These are phyloP conservation scores for Kalanchoe fedtschenkoi DNA, from an alignment of 164 flowering plant genomes.

Conservation along the genomic window DNA sequence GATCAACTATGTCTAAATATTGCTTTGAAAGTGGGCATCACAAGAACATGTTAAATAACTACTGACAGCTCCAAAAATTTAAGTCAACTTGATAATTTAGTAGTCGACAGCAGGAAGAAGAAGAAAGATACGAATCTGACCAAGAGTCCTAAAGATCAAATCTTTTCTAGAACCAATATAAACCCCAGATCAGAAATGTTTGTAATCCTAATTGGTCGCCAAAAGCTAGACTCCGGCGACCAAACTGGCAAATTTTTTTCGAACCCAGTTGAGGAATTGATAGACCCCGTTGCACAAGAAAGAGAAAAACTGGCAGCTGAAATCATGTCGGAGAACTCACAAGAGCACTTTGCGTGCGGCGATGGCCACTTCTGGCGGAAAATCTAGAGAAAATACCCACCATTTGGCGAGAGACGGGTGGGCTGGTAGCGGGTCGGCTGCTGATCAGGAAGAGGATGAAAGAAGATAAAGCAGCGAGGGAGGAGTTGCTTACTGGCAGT, in stretches of 20 bases:
- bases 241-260: too few species aligned
- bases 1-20: not conserved
- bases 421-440: too few species aligned
- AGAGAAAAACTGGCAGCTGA: too few species aligned
- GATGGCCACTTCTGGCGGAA: constrained; percentile 45
- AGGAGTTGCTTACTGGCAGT: not conserved
- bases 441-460: not conserved
- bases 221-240: too few species aligned
- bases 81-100: not conserved
- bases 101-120: not conserved
- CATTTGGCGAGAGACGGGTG: constrained; percentile 20
- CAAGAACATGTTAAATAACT: not conserved
- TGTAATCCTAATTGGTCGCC: not conserved
- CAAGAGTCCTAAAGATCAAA: not conserved
- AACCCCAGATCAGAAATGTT: not conserved
- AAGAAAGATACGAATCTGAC: not conserved
- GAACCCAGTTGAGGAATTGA: constrained; percentile 3
- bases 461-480: not conserved
- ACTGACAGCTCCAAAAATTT: not conserved
- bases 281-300: too few species aligned
- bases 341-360: constrained; percentile 67
- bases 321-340: too few species aligned
- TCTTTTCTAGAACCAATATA: not conserved
- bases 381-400: constrained; percentile 83
- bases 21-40: not conserved